Evolutionary conservation across 2,329 filamentous ascomycete genomes (phyloP).

Genomic region (Salinomyces thailandicus): DNA sequence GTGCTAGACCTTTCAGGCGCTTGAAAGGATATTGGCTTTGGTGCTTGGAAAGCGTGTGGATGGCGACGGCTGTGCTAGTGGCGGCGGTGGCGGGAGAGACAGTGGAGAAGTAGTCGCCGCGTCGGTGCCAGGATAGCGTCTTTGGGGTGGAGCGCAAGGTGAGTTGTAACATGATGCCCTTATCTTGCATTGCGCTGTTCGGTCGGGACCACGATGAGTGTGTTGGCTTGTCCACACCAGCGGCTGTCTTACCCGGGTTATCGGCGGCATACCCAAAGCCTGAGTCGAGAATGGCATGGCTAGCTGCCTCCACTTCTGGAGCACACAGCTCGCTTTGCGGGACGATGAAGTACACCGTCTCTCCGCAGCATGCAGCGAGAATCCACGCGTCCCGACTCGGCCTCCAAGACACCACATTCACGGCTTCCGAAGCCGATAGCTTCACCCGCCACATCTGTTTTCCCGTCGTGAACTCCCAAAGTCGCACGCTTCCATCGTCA

Average conservation of each 20-base stretch:
- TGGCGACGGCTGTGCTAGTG: conserved; percentile 61
- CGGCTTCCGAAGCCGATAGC: conserved; percentile 64
- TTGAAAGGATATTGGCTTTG: conserved; percentile 91
- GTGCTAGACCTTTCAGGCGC: conserved; percentile 61
- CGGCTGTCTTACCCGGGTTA: conserved; percentile 41
- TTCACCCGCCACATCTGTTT: conserved; percentile 79
- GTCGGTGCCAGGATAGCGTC: conserved; percentile 83
- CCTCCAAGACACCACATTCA: conserved; percentile 83
- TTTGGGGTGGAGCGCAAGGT: conserved; percentile 62
- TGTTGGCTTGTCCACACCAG: conserved; percentile 54
- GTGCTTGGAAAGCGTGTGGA: conserved; percentile 92
- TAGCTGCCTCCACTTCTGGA: conserved; percentile 52
- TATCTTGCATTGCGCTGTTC: conserved; percentile 58
- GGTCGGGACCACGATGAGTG: conserved; percentile 78
- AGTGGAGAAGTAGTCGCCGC: conserved; percentile 88
- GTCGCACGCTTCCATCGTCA: conserved; percentile 81
- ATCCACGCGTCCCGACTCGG: conserved; percentile 72
- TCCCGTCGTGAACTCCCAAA: conserved; percentile 81
- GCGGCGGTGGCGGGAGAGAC: conserved; percentile 71
- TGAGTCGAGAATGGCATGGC: conserved; percentile 66
- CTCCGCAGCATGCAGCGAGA: conserved; percentile 71
- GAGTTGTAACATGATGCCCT: conserved; percentile 68
- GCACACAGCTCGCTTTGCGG: conserved; percentile 31
- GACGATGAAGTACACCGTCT: conserved; percentile 75
- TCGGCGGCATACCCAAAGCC: conserved; percentile 90